These are phyloP conservation scores for Westerdykella aurantiaca DNA, from an alignment of 2,329 filamentous ascomycete genomes.

Conservation along the genomic window DNA sequence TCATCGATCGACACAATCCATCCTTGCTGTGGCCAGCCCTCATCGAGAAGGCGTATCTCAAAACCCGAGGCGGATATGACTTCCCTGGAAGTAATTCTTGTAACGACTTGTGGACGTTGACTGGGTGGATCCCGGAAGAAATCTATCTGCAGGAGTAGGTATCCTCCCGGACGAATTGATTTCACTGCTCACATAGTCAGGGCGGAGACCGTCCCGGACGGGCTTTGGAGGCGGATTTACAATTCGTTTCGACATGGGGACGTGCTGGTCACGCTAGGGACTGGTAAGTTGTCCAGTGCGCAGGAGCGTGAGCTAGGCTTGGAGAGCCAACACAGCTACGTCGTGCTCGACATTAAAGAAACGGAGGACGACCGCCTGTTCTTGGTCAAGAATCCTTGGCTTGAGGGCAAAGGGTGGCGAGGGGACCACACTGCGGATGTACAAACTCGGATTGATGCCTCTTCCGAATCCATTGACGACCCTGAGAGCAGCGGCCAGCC, in stretches of 20 bases:
- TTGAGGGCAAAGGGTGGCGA: constrained; percentile 70
- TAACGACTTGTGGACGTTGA: constrained; percentile 87
- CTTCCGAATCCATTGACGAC: background rate
- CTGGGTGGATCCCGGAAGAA: constrained; percentile 95
- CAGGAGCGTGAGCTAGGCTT: constrained; percentile 79
- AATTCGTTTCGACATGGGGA: constrained; percentile 70
- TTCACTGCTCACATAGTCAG: constrained; percentile 36
- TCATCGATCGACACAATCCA: constrained; percentile 78
- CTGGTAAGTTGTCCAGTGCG: constrained; percentile 68
- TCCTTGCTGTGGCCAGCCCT: constrained; percentile 85
- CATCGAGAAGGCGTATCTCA: constrained; percentile 93
- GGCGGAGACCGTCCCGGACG: constrained; percentile 69
- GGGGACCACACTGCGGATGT: constrained; percentile 30
- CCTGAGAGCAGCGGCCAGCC: constrained; percentile 36
- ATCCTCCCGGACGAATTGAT: background rate
- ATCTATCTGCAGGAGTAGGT: constrained; percentile 72
- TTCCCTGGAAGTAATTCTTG: constrained; percentile 97
- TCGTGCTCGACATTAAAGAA: constrained; percentile 73
- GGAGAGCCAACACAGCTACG: constrained; percentile 89
- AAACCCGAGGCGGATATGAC: constrained; percentile 91
- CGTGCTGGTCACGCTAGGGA: constrained; percentile 84
- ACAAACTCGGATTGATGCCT: constrained; percentile 2
- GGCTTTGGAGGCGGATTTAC: constrained; percentile 72
- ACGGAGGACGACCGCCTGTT: constrained; percentile 59
- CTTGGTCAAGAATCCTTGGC: constrained; percentile 95